Conservation (phyloP, 2,329 filamentous ascomycete species). For the Penicillium sp. region DNA sequence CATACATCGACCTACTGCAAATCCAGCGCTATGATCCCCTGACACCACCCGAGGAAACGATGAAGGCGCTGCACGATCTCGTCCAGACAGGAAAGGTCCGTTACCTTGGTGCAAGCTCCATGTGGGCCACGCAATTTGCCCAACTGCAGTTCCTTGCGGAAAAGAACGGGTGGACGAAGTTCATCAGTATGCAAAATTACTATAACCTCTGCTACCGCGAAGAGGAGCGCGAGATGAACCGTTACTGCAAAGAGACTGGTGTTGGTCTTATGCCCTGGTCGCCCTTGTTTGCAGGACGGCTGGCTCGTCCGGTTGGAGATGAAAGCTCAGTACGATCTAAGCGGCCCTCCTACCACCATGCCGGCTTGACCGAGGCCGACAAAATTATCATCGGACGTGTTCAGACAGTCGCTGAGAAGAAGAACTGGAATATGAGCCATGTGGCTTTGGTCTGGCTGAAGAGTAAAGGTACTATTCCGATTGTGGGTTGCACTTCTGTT, state of each 20-base stretch:
- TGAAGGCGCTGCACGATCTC: slow-evolving; percentile 48
- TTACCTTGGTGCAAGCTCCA: slow-evolving; percentile 37
- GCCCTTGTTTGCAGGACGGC: neutral
- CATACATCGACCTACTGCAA: slow-evolving; percentile 56
- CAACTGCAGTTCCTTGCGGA: slow-evolving; percentile 57
- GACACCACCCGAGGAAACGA: slow-evolving; percentile 52
- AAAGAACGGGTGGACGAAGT: slow-evolving; percentile 60
- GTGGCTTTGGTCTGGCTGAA: slow-evolving; percentile 3
- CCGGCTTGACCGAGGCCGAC: slow-evolving; percentile 1
- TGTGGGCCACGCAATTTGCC: slow-evolving; percentile 29
- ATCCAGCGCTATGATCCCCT: slow-evolving; percentile 48
- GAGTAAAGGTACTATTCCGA: neutral
- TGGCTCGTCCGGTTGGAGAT: slow-evolving; percentile 5
- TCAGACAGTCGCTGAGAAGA: slow-evolving; percentile 10
- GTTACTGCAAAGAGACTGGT: slow-evolving; percentile 49
- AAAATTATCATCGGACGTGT: slow-evolving; percentile 12
- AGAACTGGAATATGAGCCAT: slow-evolving; percentile 14
- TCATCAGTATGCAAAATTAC: slow-evolving; percentile 60
- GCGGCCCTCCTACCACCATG: neutral
- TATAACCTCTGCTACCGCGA: slow-evolving; percentile 63
- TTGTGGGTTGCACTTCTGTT: slow-evolving; percentile 1
- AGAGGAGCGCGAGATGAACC: slow-evolving; percentile 60
- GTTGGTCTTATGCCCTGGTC: slow-evolving; percentile 6
- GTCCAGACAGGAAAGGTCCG: slow-evolving; percentile 32
- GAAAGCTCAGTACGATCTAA: neutral